Evolutionary conservation across 371 early-diverging fungal genomes (phyloP).

Genomic region (Rhizomucor pusillus): DNA sequence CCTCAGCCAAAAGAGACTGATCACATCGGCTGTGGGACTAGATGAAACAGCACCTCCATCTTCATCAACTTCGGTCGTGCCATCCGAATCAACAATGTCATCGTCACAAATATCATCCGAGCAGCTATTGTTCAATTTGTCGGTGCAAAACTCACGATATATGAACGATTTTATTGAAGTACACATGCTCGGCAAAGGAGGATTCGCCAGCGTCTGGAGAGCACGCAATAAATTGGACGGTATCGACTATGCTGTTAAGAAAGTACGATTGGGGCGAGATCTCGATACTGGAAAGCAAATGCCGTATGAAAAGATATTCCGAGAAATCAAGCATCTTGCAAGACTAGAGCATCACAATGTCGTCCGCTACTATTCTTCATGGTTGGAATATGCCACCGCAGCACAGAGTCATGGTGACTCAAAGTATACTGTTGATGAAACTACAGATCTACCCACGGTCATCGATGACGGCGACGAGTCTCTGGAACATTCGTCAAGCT

Average conservation of each 20-base stretch:
- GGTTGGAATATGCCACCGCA: slow-evolving; percentile 74
- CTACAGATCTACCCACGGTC: background rate
- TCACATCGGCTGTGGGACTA: background rate
- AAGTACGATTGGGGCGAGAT: slow-evolving; percentile 55
- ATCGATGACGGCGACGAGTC: background rate
- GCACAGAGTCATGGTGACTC: background rate
- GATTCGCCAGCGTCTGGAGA: slow-evolving; percentile 88
- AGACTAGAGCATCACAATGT: slow-evolving; percentile 88
- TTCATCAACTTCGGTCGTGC: no score
- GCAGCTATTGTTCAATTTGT: slow-evolving; percentile 29
- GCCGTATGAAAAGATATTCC: slow-evolving; percentile 75
- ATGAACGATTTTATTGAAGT: slow-evolving; percentile 83
- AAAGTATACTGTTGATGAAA: background rate
- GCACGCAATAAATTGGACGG: slow-evolving; percentile 81
- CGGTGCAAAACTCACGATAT: slow-evolving; percentile 74
- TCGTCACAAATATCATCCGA: slow-evolving; percentile 2
- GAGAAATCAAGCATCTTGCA: slow-evolving; percentile 91
- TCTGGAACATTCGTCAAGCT: background rate
- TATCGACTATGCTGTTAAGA: slow-evolving; percentile 89
- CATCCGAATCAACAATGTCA: background rate
- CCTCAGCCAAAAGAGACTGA: background rate
- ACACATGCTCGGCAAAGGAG: slow-evolving; percentile 83
- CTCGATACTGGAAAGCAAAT: slow-evolving; percentile 36
- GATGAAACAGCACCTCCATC: background rate
- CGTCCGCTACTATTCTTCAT: slow-evolving; percentile 88